A percentile compares a stretch with the other conserved stretches of the same genome.
These are phyloP conservation scores for Mortierella sp. DNA, from an alignment of 371 early-diverging fungal species.

Conservation along the genomic window DNA sequence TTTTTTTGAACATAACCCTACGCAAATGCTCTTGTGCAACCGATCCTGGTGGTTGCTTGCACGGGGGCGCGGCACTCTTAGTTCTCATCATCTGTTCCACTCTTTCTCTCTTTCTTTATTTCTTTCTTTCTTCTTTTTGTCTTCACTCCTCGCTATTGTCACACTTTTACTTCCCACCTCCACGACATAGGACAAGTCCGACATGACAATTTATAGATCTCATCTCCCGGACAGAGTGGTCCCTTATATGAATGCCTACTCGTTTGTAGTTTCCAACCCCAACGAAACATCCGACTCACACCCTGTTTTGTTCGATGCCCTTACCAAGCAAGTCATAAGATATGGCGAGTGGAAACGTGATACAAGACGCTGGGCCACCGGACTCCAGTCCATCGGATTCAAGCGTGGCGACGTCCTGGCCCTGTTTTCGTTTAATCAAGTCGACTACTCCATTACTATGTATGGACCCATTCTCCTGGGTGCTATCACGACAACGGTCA, in stretches of 20 bases:
- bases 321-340: conserved; percentile 61
- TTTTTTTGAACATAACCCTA: too few species aligned
- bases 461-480: conserved; percentile 67
- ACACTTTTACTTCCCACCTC: too few species aligned
- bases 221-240: conserved; percentile 14
- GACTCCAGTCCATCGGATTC: conserved; percentile 68
- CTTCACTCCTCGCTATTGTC: neutral
- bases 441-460: conserved; percentile 62
- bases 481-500: conserved; percentile 75
- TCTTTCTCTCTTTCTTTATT: too few species aligned
- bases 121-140: too few species aligned
- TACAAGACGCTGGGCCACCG: conserved; percentile 70
- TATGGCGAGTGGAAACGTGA: conserved; percentile 65
- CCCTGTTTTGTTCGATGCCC: conserved; percentile 62
- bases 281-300: conserved; percentile 50
- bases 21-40: too few species aligned
- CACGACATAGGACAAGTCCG: too few species aligned
- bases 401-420: conserved; percentile 75
- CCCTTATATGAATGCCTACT: conserved; percentile 21
- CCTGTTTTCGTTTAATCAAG: conserved; percentile 75
- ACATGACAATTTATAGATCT: conserved; percentile 25
- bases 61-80: too few species aligned
- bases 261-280: conserved; percentile 26
- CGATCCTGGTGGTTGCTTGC: too few species aligned
- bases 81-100: too few species aligned